Evolutionary conservation across 768 basidiomycete genomes (phyloP).

Genomic region (Russula brevipes): DNA sequence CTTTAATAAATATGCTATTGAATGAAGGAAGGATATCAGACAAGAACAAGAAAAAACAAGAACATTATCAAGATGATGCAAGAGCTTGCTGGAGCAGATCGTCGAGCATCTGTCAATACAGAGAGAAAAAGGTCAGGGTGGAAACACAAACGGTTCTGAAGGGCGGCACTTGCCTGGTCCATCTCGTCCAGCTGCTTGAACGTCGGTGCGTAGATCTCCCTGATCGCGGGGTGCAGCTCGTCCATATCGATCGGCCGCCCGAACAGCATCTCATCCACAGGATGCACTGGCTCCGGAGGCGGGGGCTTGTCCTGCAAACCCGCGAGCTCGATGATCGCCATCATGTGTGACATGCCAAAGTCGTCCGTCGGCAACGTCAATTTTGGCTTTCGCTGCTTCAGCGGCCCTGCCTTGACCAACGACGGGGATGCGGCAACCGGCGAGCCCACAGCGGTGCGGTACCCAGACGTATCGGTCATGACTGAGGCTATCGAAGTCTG

Average conservation of each 20-base stretch:
- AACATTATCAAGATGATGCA: neutral
- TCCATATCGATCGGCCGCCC: conserved; percentile 58
- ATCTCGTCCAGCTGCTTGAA: conserved; percentile 75
- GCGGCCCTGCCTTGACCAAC: conserved; percentile 29
- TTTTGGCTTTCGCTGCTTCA: conserved; percentile 37
- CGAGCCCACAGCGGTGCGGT: conserved; percentile 24
- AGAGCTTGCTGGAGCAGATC: conserved; percentile 26
- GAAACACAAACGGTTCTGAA: neutral
- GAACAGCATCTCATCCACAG: conserved; percentile 71
- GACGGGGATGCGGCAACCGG: conserved; percentile 16
- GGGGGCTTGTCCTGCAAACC: conserved; percentile 35
- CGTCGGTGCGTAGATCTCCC: conserved; percentile 63
- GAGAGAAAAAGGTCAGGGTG: neutral
- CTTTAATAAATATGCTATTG: conserved; percentile 10
- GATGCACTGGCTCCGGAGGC: conserved; percentile 43
- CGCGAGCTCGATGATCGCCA: conserved; percentile 78
- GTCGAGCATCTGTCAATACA: conserved; percentile 27
- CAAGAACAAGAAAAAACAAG: neutral
- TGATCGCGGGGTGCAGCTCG: conserved; percentile 61
- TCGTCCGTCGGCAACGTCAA: conserved; percentile 66
- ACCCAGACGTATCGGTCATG: conserved; percentile 25
- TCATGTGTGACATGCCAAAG: conserved; percentile 81
- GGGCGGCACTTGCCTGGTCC: conserved; percentile 55
- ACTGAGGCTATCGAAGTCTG: conserved; percentile 18
- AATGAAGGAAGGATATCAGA: conserved; percentile 2